phyloP scores from a whole-genome alignment of 2,329 filamentous ascomycete species.

The Aspergillus aculeatus region DNA sequence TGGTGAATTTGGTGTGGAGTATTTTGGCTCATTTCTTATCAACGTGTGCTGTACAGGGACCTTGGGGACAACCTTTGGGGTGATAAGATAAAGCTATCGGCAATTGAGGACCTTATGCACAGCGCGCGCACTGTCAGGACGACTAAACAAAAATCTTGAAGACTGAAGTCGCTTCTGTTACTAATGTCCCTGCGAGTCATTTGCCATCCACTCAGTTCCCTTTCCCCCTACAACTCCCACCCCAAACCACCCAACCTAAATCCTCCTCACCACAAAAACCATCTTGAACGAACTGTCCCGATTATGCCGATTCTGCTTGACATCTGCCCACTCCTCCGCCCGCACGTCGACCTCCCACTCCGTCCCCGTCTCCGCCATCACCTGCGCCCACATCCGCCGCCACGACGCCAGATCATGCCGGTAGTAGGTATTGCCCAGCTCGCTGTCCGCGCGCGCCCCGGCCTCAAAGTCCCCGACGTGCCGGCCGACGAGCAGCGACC shows the following conservation, averaged over 20 bases:
- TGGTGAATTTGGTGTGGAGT: not conserved
- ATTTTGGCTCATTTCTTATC: not conserved
- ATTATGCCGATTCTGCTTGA: not conserved
- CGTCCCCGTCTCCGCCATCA: not conserved
- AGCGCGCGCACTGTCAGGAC: too few relatives aligned
- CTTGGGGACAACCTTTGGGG: slow-evolving; percentile 2
- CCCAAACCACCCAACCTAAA: not conserved
- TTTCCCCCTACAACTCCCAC: not conserved
- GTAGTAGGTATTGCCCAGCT: not conserved
- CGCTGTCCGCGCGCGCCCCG: not conserved
- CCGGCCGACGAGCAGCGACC: slow-evolving; percentile 2
- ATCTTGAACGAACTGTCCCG: slow-evolving; percentile 1
- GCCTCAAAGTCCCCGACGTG: slow-evolving; percentile 1
- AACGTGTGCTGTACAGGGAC: not conserved
- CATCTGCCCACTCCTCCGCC: slow-evolving; percentile 1
- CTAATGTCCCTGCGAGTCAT: too few relatives aligned
- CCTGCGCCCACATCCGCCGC: slow-evolving; percentile 5
- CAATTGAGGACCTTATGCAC: too few relatives aligned
- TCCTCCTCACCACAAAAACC: slow-evolving; percentile 2
- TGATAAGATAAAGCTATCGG: slow-evolving; percentile 2
- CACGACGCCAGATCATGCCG: slow-evolving; percentile 4
- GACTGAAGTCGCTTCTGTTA: too few relatives aligned
- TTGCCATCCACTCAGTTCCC: too few relatives aligned
- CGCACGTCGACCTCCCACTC: not conserved
- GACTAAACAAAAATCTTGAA: too few relatives aligned